Evolutionary conservation across 169 alveolate species (phyloP).

Genomic region (Cryptosporidium felis): DNA sequence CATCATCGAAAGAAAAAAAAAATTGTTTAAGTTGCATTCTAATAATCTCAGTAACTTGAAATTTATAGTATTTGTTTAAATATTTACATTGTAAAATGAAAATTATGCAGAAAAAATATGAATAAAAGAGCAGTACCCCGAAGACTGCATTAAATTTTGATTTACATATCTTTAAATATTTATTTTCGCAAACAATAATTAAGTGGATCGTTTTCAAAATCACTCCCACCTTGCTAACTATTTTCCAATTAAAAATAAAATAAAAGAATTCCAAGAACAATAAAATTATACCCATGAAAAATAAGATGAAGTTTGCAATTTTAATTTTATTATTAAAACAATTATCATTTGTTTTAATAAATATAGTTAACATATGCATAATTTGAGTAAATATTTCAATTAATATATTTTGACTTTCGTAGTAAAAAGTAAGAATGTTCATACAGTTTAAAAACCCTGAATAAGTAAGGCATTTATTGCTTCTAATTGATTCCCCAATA

Average conservation of each 20-base stretch:
- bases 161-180: not conserved
- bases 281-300: not conserved
- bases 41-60: conserved; percentile 27
- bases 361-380: not conserved
- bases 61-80: not conserved
- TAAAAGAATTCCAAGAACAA: not conserved
- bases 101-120: conserved; percentile 12
- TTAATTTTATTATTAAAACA: not conserved
- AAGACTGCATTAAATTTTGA: not conserved
- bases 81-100: conserved; percentile 35
- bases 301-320: not conserved
- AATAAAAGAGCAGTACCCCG: not conserved
- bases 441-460: not conserved
- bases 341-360: not conserved
- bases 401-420: not conserved
- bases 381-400: not conserved
- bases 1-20: not conserved
- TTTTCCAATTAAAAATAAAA: conserved; percentile 23
- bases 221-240: not conserved
- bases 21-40: conserved; percentile 29
- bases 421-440: not conserved
- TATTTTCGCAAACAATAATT: not conserved
- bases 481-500: not conserved
- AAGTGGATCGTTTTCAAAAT: not conserved
- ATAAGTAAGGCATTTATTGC: not conserved